These are phyloP conservation scores for Linnemannia zychae DNA, from an alignment of 192 early-diverging fungal genomes.

Conservation along the genomic window DNA sequence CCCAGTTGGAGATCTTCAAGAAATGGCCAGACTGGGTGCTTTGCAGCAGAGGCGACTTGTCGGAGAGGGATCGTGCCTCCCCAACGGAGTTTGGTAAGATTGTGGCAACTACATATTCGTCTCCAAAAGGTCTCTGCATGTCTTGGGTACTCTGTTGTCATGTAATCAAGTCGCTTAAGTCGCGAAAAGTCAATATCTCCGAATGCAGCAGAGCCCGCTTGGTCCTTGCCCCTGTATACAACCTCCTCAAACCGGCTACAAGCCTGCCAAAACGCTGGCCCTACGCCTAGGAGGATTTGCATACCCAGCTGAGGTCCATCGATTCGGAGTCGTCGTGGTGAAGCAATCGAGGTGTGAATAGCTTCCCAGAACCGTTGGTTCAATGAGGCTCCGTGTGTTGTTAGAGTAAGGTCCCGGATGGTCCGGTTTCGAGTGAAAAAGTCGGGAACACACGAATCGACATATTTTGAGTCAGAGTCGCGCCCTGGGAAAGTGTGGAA, in stretches of 20 bases:
- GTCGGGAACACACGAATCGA: too few relatives aligned
- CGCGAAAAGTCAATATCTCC: neutral
- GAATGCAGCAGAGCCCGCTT: neutral
- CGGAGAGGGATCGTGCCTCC: neutral
- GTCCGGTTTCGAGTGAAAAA: too few relatives aligned
- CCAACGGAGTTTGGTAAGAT: neutral
- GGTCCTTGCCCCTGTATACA: neutral
- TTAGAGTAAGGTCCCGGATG: too few relatives aligned
- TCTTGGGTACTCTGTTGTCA: neutral
- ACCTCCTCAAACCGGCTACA: neutral
- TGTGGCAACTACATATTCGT: neutral
- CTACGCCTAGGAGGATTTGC: too few relatives aligned
- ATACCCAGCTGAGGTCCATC: neutral
- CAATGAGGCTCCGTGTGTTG: too few relatives aligned
- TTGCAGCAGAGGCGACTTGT: neutral
- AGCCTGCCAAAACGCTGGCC: neutral
- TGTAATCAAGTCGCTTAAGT: neutral
- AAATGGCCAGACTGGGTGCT: neutral
- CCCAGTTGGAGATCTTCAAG: neutral
- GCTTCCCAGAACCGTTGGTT: too few relatives aligned
- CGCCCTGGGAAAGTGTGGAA: too few relatives aligned
- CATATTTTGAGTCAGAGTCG: too few relatives aligned
- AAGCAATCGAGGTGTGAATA: neutral
- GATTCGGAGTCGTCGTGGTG: neutral
- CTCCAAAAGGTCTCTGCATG: neutral